Evolutionary conservation across 73 alveolate genomes (phyloP), one percentile per base, ranked within the genome.

Genomic region (Blepharisma stoltei): DNA sequence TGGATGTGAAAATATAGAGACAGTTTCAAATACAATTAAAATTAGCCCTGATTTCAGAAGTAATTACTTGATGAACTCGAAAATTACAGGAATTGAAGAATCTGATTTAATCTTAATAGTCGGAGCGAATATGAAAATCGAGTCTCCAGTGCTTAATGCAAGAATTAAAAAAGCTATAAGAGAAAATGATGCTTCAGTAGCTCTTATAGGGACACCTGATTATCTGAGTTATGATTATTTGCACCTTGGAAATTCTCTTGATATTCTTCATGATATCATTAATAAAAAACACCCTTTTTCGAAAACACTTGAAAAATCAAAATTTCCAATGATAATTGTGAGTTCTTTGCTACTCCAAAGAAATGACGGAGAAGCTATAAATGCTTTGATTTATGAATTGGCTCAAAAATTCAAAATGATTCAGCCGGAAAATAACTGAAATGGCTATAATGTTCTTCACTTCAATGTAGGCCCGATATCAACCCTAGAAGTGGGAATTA

Each of bases 111-210:
- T 91, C n/a, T 78, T 91, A 37, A 55, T 91, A 25, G 91, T 91
- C 32, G 97, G 95, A 18, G 41, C 89, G 73, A 91, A 91, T 67
- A 91, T 90, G 4, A 84, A 90, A 78, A 7, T 82, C 46, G 97
- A 91, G 60, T 79, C 91, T 9, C 97, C 97, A 27, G 92, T 91
- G 6, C 84, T 91, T 50, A 88, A 88, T 70, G 89, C 97, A 50
- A 86, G 97, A 81, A 91, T 91, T 65, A 68, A 88, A 67, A 81
- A 82, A 60, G 80, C 88, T 25, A 87, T 86, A 41, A 80, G 86
- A 23, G 88, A 76, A 14, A 85, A 89, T 25, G 85, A 87, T 7
- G 77, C 88, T 8, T 82, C 81, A 45, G 97, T 91, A 6, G 90
- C 83, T 52, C 67, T 85, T 21, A 73, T 91, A 21, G 97, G 97